These are phyloP conservation scores for Pseudogymnoascus sp. DNA, from an alignment of 2,329 filamentous ascomycete genomes.

Conservation along the genomic window DNA sequence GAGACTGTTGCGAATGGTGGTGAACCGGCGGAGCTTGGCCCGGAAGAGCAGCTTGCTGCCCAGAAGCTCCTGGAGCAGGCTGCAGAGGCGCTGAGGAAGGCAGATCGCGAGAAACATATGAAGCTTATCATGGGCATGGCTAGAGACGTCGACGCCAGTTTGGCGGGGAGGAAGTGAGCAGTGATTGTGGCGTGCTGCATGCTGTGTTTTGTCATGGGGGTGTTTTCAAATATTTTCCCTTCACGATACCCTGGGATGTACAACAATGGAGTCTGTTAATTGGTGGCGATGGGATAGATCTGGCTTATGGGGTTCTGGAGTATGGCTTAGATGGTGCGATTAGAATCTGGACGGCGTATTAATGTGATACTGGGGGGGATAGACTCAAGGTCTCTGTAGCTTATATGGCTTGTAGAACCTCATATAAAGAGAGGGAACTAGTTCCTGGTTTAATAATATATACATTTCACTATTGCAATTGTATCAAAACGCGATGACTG, in stretches of 20 bases:
- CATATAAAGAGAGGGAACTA: not conserved
- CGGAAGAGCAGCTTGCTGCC: not conserved
- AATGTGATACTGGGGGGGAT: not conserved
- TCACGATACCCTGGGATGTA: not conserved
- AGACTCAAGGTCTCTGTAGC: not conserved
- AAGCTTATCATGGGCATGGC: not conserved
- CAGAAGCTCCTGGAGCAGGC: not conserved
- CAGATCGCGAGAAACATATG: not conserved
- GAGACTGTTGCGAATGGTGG: not conserved
- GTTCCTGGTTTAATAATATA: not conserved
- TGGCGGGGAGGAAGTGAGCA: not conserved
- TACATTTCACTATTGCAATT: not conserved
- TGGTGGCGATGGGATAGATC: not conserved
- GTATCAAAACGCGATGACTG: not conserved
- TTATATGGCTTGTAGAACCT: not conserved
- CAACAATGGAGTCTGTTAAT: not conserved
- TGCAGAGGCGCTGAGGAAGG: not conserved
- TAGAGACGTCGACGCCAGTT: not conserved
- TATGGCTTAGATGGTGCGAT: constrained; percentile 1
- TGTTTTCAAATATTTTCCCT: constrained; percentile 1
- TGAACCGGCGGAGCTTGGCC: not conserved
- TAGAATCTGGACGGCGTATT: not conserved
- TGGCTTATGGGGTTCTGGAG: not conserved
- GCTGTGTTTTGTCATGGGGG: not conserved
- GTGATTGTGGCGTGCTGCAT: not conserved